These are phyloP conservation scores for Camellia oleifera DNA, from an alignment of 179 eudicot species.

Conservation along the genomic window DNA sequence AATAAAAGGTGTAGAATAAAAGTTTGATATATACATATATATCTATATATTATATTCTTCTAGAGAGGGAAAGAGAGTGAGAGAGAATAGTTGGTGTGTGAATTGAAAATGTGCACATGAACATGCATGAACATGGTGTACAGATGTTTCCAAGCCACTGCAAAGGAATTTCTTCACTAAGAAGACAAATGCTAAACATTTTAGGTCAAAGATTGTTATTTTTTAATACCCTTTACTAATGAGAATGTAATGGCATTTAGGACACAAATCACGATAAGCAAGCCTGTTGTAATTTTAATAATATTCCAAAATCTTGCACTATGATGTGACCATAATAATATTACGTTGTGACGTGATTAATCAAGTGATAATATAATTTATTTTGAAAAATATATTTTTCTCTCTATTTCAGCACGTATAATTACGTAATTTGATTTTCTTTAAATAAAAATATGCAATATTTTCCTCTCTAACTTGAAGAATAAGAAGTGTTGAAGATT, in stretches of 20 bases:
- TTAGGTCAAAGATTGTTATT: constrained; percentile 39
- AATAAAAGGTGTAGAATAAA: constrained; percentile 13
- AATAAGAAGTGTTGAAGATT: not conserved
- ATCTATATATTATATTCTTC: not conserved
- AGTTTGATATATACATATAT: not conserved
- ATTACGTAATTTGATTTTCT: no score
- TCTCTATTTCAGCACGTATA: no score
- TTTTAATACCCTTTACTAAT: constrained; percentile 10
- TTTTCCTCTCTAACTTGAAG: not conserved
- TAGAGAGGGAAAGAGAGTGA: not conserved
- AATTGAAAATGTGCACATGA: constrained; percentile 5
- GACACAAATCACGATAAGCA: constrained; percentile 20
- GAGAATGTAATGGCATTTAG: constrained; percentile 35
- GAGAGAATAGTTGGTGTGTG: not conserved
- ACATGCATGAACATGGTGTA: constrained; percentile 38
- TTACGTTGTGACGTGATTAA: not conserved
- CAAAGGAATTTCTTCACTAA: constrained; percentile 15
- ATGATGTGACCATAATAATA: not conserved
- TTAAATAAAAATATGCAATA: not conserved
- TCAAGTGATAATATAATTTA: no score
- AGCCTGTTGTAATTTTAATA: not conserved
- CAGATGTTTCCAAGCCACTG: constrained; percentile 29
- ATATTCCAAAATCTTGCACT: not conserved
- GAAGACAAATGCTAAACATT: constrained; percentile 18
- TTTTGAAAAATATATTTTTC: no score